These are phyloP conservation scores for Thermomyces lanuginosus DNA, from an alignment of 2,329 filamentous ascomycete genomes.

Conservation along the genomic window DNA sequence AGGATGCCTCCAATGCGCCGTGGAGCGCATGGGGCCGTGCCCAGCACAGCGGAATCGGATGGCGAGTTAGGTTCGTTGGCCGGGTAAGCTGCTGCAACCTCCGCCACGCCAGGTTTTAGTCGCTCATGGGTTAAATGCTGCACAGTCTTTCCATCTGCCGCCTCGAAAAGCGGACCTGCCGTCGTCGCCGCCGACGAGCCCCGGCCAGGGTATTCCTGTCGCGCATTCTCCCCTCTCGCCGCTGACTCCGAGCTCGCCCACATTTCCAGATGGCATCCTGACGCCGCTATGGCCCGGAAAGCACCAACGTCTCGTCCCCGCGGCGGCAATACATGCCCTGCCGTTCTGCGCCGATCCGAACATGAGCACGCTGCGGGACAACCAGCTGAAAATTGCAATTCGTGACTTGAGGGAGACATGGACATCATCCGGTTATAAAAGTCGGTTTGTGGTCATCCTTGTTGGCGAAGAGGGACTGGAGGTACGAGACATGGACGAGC, in stretches of 20 bases:
- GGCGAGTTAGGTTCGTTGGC: conserved; percentile 57
- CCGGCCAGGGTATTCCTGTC: conserved; percentile 30
- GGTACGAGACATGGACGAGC: conserved; percentile 50
- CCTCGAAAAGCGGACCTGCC: conserved; percentile 47
- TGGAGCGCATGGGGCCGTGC: conserved; percentile 47
- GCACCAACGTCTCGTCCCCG: conserved; percentile 70
- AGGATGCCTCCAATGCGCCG: conserved; percentile 47
- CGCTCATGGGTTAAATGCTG: conserved; percentile 2
- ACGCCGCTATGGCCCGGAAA: conserved; percentile 72
- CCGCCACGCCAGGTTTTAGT: not conserved
- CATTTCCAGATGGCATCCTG: conserved; percentile 83
- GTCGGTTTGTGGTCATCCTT: conserved; percentile 60
- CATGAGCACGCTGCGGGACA: conserved; percentile 65
- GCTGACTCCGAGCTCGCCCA: conserved; percentile 60
- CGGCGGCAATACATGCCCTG: conserved; percentile 68
- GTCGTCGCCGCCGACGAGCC: conserved; percentile 32
- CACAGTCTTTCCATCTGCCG: conserved; percentile 40
- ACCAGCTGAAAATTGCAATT: conserved; percentile 75
- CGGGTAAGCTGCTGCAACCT: conserved; percentile 45
- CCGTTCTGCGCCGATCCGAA: conserved; percentile 54
- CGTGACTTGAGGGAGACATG: conserved; percentile 57
- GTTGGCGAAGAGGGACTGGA: conserved; percentile 55
- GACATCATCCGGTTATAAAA: conserved; percentile 47
- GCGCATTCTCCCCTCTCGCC: conserved; percentile 87
- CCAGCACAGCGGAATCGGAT: conserved; percentile 37